Evolutionary conservation across 495 filamentous ascomycete genomes (phyloP).

Genomic region (Penicillium daleae): DNA sequence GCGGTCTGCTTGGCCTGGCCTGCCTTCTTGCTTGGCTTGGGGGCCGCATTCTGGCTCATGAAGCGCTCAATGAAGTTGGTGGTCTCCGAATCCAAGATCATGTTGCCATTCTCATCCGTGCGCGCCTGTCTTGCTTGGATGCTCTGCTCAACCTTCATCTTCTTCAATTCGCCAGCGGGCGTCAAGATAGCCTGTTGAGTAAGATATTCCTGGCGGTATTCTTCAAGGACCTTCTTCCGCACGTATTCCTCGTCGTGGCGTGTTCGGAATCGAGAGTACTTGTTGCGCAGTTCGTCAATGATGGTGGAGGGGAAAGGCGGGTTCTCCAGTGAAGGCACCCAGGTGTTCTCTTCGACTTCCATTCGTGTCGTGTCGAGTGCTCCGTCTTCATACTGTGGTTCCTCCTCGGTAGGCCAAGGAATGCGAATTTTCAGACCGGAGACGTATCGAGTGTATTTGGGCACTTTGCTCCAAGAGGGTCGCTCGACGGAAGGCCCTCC

Average conservation of each 20-base stretch:
- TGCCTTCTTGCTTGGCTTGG: slow-evolving; percentile 21
- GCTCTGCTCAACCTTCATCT: slow-evolving; percentile 28
- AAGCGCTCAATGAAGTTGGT: slow-evolving; percentile 42
- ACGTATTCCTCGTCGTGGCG: slow-evolving; percentile 69
- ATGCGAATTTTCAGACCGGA: slow-evolving; percentile 58
- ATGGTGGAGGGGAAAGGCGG: slow-evolving; percentile 79
- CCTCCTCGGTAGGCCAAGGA: slow-evolving; percentile 68
- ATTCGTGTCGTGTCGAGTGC: slow-evolving; percentile 71
- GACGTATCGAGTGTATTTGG: slow-evolving; percentile 48
- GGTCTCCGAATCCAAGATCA: slow-evolving; percentile 38
- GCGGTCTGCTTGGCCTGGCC: slow-evolving; percentile 20
- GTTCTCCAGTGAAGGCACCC: slow-evolving; percentile 69
- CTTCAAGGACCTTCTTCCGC: slow-evolving; percentile 57
- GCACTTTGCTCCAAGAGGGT: slow-evolving; percentile 37
- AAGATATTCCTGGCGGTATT: slow-evolving; percentile 62
- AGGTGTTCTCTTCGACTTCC: slow-evolving; percentile 75
- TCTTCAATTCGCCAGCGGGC: slow-evolving; percentile 40
- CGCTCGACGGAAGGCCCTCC: slow-evolving; percentile 41
- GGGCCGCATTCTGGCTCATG: slow-evolving; percentile 29
- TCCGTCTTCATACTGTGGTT: slow-evolving; percentile 50
- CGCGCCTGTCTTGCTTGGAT: slow-evolving; percentile 29
- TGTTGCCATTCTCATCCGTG: slow-evolving; percentile 42
- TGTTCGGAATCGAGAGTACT: slow-evolving; percentile 80
- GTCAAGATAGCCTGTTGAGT: slow-evolving; percentile 54
- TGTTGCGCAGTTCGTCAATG: slow-evolving; percentile 86